Evolutionary conservation across 768 basidiomycete species (phyloP).

Genomic region (Daedalea quercina): DNA sequence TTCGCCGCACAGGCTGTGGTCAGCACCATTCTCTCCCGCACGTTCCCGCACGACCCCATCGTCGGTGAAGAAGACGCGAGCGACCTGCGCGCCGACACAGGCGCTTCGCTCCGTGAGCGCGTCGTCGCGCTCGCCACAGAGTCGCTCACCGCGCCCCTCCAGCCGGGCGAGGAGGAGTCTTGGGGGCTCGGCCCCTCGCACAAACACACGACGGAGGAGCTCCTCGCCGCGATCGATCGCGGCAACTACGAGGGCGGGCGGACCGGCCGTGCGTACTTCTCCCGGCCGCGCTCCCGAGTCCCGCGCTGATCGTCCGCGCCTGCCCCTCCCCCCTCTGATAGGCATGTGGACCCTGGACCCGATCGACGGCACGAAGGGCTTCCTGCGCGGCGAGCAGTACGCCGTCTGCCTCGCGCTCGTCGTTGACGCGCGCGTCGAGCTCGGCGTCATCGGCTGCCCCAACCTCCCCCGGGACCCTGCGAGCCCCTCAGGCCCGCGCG

Average conservation of each 20-base stretch:
- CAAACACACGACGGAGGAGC: constrained; percentile 43
- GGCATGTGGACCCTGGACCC: constrained; percentile 41
- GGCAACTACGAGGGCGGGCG: constrained; percentile 71
- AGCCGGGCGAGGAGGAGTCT: constrained; percentile 46
- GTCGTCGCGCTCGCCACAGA: constrained; percentile 83
- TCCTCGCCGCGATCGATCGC: constrained; percentile 83
- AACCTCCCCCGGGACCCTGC: constrained; percentile 73
- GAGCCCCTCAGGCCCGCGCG: constrained; percentile 46
- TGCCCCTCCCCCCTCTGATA: neutral
- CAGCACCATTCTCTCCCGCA: constrained; percentile 64
- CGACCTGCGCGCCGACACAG: constrained; percentile 53
- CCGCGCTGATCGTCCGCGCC: neutral
- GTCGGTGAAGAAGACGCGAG: constrained; percentile 94
- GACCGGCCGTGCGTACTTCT: constrained; percentile 47
- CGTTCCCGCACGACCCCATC: constrained; percentile 83
- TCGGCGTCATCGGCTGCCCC: constrained; percentile 66
- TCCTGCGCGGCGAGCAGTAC: constrained; percentile 55
- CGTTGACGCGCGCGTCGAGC: constrained; percentile 41
- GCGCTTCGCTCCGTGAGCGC: constrained; percentile 43
- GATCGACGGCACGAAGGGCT: constrained; percentile 58
- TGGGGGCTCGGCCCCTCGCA: constrained; percentile 72
- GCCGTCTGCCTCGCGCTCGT: constrained; percentile 55
- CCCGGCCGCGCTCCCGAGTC: neutral
- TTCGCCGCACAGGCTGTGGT: constrained; percentile 92
- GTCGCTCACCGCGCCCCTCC: constrained; percentile 50